phyloP scores from a whole-genome alignment of 2,329 filamentous ascomycete genomes.

The Fusarium musae region DNA sequence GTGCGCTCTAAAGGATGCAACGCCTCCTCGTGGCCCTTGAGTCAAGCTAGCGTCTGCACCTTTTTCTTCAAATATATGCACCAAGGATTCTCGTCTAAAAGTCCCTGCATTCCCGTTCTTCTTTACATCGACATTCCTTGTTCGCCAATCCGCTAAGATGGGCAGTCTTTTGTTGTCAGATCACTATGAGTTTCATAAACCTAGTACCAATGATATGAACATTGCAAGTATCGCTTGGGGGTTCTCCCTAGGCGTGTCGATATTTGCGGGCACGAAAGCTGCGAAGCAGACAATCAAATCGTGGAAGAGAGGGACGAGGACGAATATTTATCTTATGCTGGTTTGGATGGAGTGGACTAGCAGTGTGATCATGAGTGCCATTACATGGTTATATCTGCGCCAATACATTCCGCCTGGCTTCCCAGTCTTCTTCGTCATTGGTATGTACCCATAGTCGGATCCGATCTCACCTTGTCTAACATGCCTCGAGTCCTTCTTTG shows the following conservation, averaged over 20 bases:
- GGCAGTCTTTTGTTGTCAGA: slow-evolving; percentile 39
- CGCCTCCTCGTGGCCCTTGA: slow-evolving; percentile 8
- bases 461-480: not conserved
- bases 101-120: slow-evolving; percentile 2
- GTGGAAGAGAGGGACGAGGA: slow-evolving; percentile 41
- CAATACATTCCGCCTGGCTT: slow-evolving; percentile 42
- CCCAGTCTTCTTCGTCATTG: slow-evolving; percentile 39
- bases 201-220: slow-evolving; percentile 43
- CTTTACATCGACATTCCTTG: slow-evolving; percentile 9
- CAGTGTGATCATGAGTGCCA: slow-evolving; percentile 43
- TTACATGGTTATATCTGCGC: slow-evolving; percentile 44
- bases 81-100: not conserved
- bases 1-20: not conserved
- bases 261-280: slow-evolving; percentile 43
- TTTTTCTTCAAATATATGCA: slow-evolving; percentile 25
- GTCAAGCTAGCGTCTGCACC: not conserved
- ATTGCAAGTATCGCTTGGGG: slow-evolving; percentile 47
- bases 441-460: not conserved
- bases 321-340: slow-evolving; percentile 41
- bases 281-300: slow-evolving; percentile 40
- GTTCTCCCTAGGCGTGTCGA: slow-evolving; percentile 41
- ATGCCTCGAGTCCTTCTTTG: slow-evolving; percentile 44
- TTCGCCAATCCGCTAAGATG: slow-evolving; percentile 17
- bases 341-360: slow-evolving; percentile 41
- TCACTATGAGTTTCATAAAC: slow-evolving; percentile 30